Conservation (phyloP, 2,329 filamentous ascomycete genomes). For the Ophiocordyceps sinensis region DNA sequence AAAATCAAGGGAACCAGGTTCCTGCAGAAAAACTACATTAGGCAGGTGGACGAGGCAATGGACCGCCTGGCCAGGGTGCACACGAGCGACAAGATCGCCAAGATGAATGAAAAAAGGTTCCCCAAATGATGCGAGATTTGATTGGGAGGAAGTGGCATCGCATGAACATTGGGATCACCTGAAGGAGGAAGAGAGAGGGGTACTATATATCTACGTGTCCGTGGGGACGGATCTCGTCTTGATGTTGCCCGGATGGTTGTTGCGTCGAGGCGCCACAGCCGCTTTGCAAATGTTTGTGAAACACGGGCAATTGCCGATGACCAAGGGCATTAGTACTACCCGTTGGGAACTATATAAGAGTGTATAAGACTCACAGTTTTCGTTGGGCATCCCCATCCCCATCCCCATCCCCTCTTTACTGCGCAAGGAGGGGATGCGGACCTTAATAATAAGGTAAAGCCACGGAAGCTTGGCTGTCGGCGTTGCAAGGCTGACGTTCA, state of each 20-base stretch:
- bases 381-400: too few relatives aligned
- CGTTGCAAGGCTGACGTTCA: conserved; percentile 14
- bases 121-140: conserved; percentile 10
- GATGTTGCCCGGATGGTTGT: not conserved
- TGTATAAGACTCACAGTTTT: too few relatives aligned
- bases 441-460: too few relatives aligned
- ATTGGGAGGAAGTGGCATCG: not conserved
- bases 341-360: too few relatives aligned
- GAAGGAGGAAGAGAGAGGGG: not conserved
- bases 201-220: not conserved
- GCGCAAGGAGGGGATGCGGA: too few relatives aligned
- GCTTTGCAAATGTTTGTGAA: too few relatives aligned
- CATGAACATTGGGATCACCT: not conserved
- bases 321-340: too few relatives aligned
- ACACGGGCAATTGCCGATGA: too few relatives aligned
- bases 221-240: not conserved
- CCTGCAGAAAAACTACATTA: conserved; percentile 62
- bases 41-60: conserved; percentile 31
- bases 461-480: not conserved
- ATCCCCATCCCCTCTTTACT: too few relatives aligned
- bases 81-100: conserved; percentile 23
- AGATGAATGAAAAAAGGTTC: conserved; percentile 20
- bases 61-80: conserved; percentile 24
- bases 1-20: conserved; percentile 70
- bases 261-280: not conserved